Base-by-base conservation (phyloP, 192 early-diverging fungal species). In the Mortierella antarctica region DNA sequence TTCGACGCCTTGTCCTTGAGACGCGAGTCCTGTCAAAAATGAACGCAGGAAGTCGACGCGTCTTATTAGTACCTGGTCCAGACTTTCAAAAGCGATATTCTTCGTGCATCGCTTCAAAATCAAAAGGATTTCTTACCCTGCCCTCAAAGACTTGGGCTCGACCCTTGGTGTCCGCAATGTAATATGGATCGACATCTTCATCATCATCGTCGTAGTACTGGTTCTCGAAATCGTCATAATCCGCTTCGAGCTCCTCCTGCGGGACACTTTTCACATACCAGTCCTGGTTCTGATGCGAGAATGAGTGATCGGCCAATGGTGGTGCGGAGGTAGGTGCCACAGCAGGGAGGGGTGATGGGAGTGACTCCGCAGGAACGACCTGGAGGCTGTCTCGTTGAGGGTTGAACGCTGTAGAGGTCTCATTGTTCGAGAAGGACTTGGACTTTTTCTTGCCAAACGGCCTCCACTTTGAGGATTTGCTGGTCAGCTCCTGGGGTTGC, bases 381-480 rank as follows among this genome's bases (percentile, higher is more conserved):
- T 45, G 62, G 14, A 42, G 11, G 14, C 31, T 50, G 5, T 73
- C 55, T 7, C 13, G 44, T 9, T 56, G 62, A 39, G 41, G 52
- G 10, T n/a, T 69, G 20, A 41, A 61, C 0, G 48, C 65, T 17
- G 23, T 51, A 14, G 53, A 64, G 10, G 52, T 57, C 44, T 57
- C 60, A 9, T 57, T 57, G 48, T n/a, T 21, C 2, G 77, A 80
- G 40, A 80, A 45, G 10, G 77, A 80, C 40, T 80, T 80, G 18
- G 77, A 80, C 42, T 80, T 80, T 23, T 80, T 80, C 41, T 80
- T 80, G 17, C 77, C 70, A 58, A 80, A 80, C 0, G 70, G 77
- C 31, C 56, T 65, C 69, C 77, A 72, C 57, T 72, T 72, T 10
- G 77, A 80, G 20, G 68, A 67, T 21, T 79, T 79, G 31, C 48